phyloP scores from a whole-genome alignment of 148 eudicot genomes.

The Salicornia ramosissima region DNA sequence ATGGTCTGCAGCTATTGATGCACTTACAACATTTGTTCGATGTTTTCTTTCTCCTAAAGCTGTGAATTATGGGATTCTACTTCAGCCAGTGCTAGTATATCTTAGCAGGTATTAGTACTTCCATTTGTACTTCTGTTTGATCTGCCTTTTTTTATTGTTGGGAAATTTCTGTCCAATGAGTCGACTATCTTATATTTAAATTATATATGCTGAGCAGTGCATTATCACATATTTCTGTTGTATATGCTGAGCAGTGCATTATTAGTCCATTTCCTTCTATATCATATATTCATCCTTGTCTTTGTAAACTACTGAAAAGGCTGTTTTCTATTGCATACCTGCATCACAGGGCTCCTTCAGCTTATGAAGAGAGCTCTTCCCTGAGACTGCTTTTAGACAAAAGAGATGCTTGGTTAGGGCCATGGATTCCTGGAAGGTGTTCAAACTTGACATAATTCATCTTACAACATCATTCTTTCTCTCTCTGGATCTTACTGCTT shows the following conservation, averaged over 20 bases:
- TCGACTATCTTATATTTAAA: slow-evolving; percentile 7
- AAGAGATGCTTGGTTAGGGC: slow-evolving; percentile 98
- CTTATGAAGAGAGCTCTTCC: slow-evolving; percentile 93
- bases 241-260: slow-evolving; percentile 67
- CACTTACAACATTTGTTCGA: slow-evolving; percentile 76
- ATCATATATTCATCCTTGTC: neutral
- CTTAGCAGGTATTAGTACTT: slow-evolving; percentile 56
- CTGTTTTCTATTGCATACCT: slow-evolving; percentile 13
- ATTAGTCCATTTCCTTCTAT: neutral
- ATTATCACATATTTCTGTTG: slow-evolving; percentile 48
- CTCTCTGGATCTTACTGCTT: too few species aligned
- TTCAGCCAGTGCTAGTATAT: slow-evolving; percentile 90
- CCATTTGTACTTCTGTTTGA: slow-evolving; percentile 1
- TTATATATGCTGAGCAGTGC: slow-evolving; percentile 51
- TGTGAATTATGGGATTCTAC: slow-evolving; percentile 64
- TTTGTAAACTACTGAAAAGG: slow-evolving; percentile 1
- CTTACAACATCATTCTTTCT: neutral
- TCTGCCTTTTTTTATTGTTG: neutral
- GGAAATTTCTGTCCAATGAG: too few species aligned
- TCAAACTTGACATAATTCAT: slow-evolving; percentile 12
- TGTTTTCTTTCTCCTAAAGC: slow-evolving; percentile 70
- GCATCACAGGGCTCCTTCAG: slow-evolving; percentile 65
- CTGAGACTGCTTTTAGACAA: slow-evolving; percentile 86
- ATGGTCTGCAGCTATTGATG: slow-evolving; percentile 87
- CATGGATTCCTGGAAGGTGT: slow-evolving; percentile 99